Percentiles rank a stretch among this genome's conserved stretches.
phyloP scores from a whole-genome alignment of 257 asterid genomes.

The Fraxinus anomala region DNA sequence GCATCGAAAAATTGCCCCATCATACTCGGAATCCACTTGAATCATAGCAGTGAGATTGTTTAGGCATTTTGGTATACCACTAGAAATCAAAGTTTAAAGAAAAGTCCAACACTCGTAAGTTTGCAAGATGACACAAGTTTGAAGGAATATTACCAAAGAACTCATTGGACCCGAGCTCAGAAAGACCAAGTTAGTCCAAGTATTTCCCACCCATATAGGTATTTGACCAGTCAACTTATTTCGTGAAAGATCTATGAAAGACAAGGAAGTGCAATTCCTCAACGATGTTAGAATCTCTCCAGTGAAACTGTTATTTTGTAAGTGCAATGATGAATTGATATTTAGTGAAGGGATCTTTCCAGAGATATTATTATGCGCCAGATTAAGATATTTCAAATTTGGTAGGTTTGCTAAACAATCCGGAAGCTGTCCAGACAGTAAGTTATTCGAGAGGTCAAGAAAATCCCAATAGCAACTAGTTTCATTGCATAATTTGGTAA shows the following conservation, averaged over 20 bases:
- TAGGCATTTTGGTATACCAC: constrained; percentile 28
- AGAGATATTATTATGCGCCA: constrained; percentile 16
- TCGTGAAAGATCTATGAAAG: constrained; percentile 9
- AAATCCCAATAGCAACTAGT: background rate
- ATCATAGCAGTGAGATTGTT: constrained; percentile 8
- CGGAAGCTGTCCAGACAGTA: constrained; percentile 26
- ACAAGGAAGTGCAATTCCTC: background rate
- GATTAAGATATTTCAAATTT: background rate
- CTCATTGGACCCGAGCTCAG: constrained; percentile 2
- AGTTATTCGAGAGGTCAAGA: constrained; percentile 35
- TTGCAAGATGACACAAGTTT: constrained; percentile 14
- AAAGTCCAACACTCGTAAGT: constrained; percentile 28
- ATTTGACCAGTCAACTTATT: constrained; percentile 13
- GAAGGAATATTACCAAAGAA: constrained; percentile 3
- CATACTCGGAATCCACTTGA: background rate
- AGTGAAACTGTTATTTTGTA: constrained; percentile 14
- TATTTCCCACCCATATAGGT: background rate
- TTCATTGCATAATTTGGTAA: constrained; percentile 12
- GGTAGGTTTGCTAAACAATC: constrained; percentile 15
- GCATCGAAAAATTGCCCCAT: fast-evolving
- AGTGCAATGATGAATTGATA: background rate
- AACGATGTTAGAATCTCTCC: constrained; percentile 20
- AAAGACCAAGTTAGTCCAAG: background rate
- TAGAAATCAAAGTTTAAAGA: constrained; percentile 25
- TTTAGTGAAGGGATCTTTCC: background rate